Base-by-base conservation (phyloP, 2,329 filamentous ascomycete genomes). In the Fusarium secorum region DNA sequence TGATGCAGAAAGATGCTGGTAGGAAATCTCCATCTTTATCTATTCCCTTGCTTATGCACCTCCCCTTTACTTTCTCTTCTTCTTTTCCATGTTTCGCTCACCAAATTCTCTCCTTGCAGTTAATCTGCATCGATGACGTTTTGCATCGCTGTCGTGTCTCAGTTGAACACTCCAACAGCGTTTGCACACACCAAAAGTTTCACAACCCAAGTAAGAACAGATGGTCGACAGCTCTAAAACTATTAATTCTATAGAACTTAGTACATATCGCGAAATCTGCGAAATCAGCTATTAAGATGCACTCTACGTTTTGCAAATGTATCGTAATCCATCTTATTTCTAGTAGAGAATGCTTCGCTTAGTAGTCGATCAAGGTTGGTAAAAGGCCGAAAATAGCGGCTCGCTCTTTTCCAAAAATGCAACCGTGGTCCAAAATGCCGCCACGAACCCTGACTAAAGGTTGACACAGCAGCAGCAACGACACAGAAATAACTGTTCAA, bases 21-120 rank as follows among this genome's bases (percentile, higher is more conserved):
- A 3, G 26, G 14, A 45, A 22, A 11, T 3, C 5, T 20, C 28
- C 14, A 20, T 1, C 5, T 39, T 11, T 38, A 17, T 35, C 3
- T 0, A 3, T 0, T 4, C 8, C 0, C 22, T n/a, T 24, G 3
- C 5, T 20, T 20, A 17, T 38, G 13, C 22, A 11, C 13, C 32
- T 14, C 17, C 5, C 3, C 1, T n/a, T 20, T 14, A 15, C 20
- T 24, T 14, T 42, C 6, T 15, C 20, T 15, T 38, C 7, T n/a
- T 38, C 17, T 26, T 52, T n/a, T 32, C 26, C 11, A 15, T 54
- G 15, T 22, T 22, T 24, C 0, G 3, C 1, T 14, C 3, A 13
- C 1, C 2, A 24, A 22, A 8, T 0, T 2, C 1, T 11, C 51
- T 18, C 14, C 15, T 42, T 42, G 4, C 20, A 53, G 51, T 3